Percentiles rank a stretch among this genome's conserved stretches.
Evolutionary conservation across 2,329 filamentous ascomycete genomes (phyloP).

Genomic region (Alternaria conjuncta): DNA sequence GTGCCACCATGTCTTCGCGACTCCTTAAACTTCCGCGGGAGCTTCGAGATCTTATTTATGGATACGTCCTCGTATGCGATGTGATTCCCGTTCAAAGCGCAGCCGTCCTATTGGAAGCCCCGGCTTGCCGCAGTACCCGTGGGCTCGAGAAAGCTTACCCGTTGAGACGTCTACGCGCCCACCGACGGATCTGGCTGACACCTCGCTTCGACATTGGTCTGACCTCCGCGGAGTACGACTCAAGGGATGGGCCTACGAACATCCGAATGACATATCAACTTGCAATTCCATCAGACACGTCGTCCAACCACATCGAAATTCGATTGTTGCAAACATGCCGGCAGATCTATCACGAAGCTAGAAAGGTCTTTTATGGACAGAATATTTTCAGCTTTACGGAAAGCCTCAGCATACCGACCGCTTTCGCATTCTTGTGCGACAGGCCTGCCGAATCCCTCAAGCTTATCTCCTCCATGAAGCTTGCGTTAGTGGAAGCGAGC

Average conservation of each 20-base stretch:
- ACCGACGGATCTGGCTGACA: constrained; percentile 23
- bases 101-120: constrained; percentile 2
- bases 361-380: constrained; percentile 28
- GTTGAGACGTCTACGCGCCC: constrained; percentile 6
- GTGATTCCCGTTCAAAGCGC: constrained; percentile 24
- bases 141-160: constrained; percentile 12
- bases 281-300: background rate
- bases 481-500: constrained; percentile 25
- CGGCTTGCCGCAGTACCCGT: constrained; percentile 4
- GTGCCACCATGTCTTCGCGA: constrained; percentile 10
- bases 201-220: constrained; percentile 24
- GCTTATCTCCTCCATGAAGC: constrained; percentile 21
- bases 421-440: constrained; percentile 31
- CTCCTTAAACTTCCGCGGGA: constrained; percentile 26
- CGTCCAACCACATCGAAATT: constrained; percentile 6
- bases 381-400: constrained; percentile 31
- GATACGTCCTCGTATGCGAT: constrained; percentile 22
- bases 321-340: constrained; percentile 26
- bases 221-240: constrained; percentile 5
- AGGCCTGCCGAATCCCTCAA: constrained; percentile 19
- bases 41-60: constrained; percentile 29
- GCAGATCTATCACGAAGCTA: constrained; percentile 30
- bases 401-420: constrained; percentile 30
- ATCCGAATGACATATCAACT: constrained; percentile 33
- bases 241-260: constrained; percentile 9